Conservation (phyloP, 306 rosid species). For the Trifolium pratense region DNA sequence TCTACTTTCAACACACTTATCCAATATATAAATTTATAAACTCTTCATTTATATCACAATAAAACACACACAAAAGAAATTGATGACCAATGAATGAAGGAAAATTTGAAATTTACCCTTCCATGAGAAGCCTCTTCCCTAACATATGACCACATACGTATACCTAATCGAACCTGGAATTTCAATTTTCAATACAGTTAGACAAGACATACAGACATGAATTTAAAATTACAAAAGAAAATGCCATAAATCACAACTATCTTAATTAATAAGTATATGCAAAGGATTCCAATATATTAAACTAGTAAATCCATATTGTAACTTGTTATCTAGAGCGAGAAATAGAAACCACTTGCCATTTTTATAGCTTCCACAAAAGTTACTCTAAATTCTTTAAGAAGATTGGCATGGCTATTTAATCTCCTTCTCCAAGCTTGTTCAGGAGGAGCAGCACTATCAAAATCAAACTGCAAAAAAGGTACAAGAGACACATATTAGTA, state of each 20-base stretch:
- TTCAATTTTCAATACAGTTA: slow-evolving; percentile 38
- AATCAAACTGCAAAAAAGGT: slow-evolving; percentile 71
- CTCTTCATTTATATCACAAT: slow-evolving; percentile 10
- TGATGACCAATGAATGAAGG: slow-evolving; percentile 19
- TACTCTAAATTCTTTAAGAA: slow-evolving; percentile 89
- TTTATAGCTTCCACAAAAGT: slow-evolving; percentile 93
- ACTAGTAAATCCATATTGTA: slow-evolving; percentile 27
- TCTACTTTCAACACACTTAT: slow-evolving; percentile 39
- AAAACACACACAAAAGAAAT: not conserved
- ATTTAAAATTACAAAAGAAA: not conserved
- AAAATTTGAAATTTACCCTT: slow-evolving; percentile 70
- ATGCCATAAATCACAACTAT: not conserved
- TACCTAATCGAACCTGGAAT: slow-evolving; percentile 79
- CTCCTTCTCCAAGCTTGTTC: slow-evolving; percentile 98
- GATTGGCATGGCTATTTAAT: slow-evolving; percentile 89
- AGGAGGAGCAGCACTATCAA: slow-evolving; percentile 95
- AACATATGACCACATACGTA: slow-evolving; percentile 96
- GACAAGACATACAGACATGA: slow-evolving; percentile 19
- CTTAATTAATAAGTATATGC: slow-evolving; percentile 1
- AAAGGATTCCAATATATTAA: slow-evolving; percentile 28
- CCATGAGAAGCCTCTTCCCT: slow-evolving; percentile 99
- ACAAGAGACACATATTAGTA: slow-evolving; percentile 26
- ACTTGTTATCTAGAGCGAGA: slow-evolving; percentile 3
- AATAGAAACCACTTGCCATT: slow-evolving; percentile 66
- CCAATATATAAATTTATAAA: slow-evolving; percentile 1